phyloP scores from a whole-genome alignment of 306 rosid genomes.

The Dryas octopetala region DNA sequence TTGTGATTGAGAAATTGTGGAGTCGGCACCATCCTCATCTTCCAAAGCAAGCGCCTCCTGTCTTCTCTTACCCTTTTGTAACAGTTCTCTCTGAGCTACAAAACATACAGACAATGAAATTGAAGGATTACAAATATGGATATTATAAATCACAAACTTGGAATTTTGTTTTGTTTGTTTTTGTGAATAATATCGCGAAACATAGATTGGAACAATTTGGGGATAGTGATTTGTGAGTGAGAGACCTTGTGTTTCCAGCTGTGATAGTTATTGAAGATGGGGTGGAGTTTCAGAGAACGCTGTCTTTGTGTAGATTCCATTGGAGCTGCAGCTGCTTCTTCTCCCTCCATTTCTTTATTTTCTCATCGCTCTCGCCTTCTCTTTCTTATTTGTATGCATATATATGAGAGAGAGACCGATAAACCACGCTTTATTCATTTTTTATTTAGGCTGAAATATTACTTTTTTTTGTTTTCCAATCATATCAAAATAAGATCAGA shows the following conservation, averaged over 20 bases:
- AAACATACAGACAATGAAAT: neutral
- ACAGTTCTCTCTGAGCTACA: slow-evolving; percentile 77
- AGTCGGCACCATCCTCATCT: slow-evolving; percentile 44
- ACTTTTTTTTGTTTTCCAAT: too few relatives aligned
- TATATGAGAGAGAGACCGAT: too few relatives aligned
- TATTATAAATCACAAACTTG: neutral
- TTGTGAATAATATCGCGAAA: neutral
- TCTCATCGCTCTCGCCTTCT: neutral
- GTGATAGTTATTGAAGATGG: slow-evolving; percentile 43
- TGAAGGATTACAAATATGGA: neutral
- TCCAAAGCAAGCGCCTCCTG: slow-evolving; percentile 75
- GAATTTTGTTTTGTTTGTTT: neutral
- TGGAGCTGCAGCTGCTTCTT: slow-evolving; percentile 1
- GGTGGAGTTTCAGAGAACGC: slow-evolving; percentile 47
- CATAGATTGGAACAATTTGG: neutral
- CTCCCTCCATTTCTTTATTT: slow-evolving; percentile 2
- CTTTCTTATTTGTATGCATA: too few relatives aligned
- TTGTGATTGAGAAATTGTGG: slow-evolving; percentile 28
- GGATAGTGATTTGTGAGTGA: neutral
- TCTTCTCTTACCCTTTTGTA: slow-evolving; percentile 69
- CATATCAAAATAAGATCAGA: too few relatives aligned
- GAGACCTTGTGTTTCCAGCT: slow-evolving; percentile 69
- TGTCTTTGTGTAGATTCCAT: slow-evolving; percentile 27
- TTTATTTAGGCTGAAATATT: too few relatives aligned
- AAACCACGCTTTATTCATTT: too few relatives aligned